Conservation (phyloP, 192 early-diverging fungal species). For the Gamsiella multidivaricata region DNA sequence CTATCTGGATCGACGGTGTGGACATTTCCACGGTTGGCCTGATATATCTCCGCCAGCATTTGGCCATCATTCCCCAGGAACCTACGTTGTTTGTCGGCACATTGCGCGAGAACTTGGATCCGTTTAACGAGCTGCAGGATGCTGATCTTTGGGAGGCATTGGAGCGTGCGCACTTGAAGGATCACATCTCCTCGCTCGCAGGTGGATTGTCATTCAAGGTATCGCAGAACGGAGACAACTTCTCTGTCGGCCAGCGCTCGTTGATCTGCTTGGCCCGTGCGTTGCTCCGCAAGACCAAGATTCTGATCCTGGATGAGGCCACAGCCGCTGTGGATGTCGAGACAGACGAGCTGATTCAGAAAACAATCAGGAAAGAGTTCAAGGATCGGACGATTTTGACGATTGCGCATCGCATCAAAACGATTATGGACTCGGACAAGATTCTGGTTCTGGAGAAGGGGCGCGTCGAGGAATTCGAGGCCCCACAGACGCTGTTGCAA, state of each 20-base stretch:
- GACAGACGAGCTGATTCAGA: slow-evolving; percentile 89
- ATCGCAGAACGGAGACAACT: slow-evolving; percentile 62
- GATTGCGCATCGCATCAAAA: slow-evolving; percentile 91
- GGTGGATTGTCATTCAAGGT: slow-evolving; percentile 53
- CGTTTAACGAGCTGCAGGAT: slow-evolving; percentile 69
- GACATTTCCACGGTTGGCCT: slow-evolving; percentile 75
- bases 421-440: slow-evolving; percentile 87
- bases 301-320: slow-evolving; percentile 59
- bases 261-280: slow-evolving; percentile 66
- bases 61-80: slow-evolving; percentile 92
- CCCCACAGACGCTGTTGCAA: slow-evolving; percentile 40
- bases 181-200: slow-evolving; percentile 41
- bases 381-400: slow-evolving; percentile 82
- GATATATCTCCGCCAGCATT: slow-evolving; percentile 65
- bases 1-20: slow-evolving; percentile 78
- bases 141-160: slow-evolving; percentile 78
- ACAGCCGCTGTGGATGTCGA: slow-evolving; percentile 82
- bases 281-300: slow-evolving; percentile 64
- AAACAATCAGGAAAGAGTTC: slow-evolving; percentile 83
- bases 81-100: slow-evolving; percentile 73
- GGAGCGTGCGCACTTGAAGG: slow-evolving; percentile 61
- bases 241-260: slow-evolving; percentile 62
- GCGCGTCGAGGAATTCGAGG: slow-evolving; percentile 53
- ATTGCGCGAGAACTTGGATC: slow-evolving; percentile 67
- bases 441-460: slow-evolving; percentile 84